These are phyloP conservation scores for Trichoderma arundinaceum DNA, from an alignment of 2,329 filamentous ascomycete genomes.

Conservation along the genomic window DNA sequence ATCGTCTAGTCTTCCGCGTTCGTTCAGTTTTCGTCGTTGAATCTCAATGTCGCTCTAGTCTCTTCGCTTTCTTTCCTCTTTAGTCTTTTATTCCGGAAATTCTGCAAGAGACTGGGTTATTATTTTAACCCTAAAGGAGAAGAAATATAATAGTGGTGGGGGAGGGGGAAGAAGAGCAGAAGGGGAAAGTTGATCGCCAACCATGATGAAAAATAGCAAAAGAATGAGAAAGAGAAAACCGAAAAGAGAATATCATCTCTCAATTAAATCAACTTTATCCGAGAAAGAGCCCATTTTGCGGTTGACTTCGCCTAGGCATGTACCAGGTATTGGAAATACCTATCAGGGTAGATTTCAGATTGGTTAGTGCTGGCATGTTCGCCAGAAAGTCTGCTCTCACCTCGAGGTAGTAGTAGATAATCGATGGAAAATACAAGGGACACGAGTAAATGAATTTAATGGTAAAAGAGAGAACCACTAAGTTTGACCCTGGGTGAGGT, in stretches of 20 bases:
- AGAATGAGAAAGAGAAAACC: not conserved
- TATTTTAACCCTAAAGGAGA: not conserved
- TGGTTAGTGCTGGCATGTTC: not conserved
- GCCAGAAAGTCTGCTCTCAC: not conserved
- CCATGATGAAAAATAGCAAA: not conserved
- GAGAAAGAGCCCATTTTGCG: not conserved
- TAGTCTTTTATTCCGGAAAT: no score
- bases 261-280: not conserved
- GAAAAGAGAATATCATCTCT: not conserved
- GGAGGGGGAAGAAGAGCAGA: not conserved
- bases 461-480: no score
- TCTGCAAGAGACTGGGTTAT: no score
- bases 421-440: no score
- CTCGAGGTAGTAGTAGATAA: not conserved
- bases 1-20: no score
- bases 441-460: no score
- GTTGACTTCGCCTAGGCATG: not conserved
- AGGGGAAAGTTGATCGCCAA: not conserved
- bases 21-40: no score
- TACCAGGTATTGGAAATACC: slow-evolving; percentile 10
- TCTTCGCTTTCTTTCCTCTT: no score
- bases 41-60: no score
- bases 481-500: no score
- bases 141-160: not conserved
- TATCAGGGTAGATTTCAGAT: slow-evolving; percentile 7